These are phyloP conservation scores for Amanita jacksonii DNA, from an alignment of 768 basidiomycete genomes.

Conservation along the genomic window DNA sequence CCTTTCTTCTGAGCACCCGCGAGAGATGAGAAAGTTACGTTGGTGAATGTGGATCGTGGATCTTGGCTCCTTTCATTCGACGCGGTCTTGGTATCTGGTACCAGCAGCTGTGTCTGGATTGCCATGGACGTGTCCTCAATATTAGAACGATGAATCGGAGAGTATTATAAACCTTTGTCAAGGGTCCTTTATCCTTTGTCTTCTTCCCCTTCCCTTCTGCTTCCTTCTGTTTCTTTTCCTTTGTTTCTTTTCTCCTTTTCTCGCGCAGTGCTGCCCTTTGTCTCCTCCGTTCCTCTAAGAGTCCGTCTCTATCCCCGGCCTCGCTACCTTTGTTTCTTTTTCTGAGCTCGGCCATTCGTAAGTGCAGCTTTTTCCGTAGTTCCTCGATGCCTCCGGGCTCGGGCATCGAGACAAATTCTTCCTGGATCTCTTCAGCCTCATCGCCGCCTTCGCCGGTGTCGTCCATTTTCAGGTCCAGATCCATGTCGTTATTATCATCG, in stretches of 20 bases:
- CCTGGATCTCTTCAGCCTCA: constrained; percentile 10
- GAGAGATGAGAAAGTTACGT: constrained; percentile 59
- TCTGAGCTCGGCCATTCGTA: constrained; percentile 63
- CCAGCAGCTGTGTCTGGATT: constrained; percentile 59
- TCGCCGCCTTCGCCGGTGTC: constrained; percentile 21
- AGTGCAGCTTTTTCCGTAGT: constrained; percentile 67
- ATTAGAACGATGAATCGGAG: background rate
- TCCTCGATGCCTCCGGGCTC: constrained; percentile 47
- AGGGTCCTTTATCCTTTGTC: constrained; percentile 33
- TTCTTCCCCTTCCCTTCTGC: constrained; percentile 47
- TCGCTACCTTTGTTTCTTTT: constrained; percentile 28
- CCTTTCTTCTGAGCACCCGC: constrained; percentile 45
- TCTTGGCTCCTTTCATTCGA: constrained; percentile 20
- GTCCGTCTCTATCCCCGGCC: constrained; percentile 63
- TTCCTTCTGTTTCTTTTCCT: constrained; percentile 67
- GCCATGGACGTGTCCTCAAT: constrained; percentile 3
- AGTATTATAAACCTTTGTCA: constrained; percentile 41
- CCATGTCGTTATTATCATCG: constrained; percentile 24
- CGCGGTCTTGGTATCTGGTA: constrained; percentile 37
- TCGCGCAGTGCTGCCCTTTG: constrained; percentile 81
- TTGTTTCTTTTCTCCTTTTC: constrained; percentile 74
- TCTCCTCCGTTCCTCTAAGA: constrained; percentile 70
- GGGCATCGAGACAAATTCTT: constrained; percentile 53
- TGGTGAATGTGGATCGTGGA: constrained; percentile 38
- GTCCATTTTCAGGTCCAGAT: constrained; percentile 27